A percentile compares a stretch with the other conserved stretches of the same genome.
These are phyloP conservation scores for Rhodocollybia butyracea DNA, from an alignment of 768 basidiomycete species.

Conservation along the genomic window DNA sequence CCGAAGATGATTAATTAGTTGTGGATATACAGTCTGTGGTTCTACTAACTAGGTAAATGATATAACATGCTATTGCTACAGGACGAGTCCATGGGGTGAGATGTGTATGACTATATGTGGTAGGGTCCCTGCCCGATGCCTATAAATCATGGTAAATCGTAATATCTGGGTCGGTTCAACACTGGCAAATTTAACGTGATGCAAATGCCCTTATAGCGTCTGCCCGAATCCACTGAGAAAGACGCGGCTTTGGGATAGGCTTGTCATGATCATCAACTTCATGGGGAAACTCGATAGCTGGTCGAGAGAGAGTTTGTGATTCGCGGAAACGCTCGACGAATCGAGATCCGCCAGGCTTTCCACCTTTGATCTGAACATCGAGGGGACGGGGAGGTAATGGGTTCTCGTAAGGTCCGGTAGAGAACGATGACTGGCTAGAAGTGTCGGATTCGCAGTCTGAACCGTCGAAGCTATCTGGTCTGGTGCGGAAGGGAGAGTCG, in stretches of 20 bases:
- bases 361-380: constrained; percentile 24
- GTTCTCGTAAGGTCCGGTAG: constrained; percentile 16
- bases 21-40: not conserved
- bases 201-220: constrained; percentile 20
- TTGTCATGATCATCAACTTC: constrained; percentile 44
- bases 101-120: constrained; percentile 1
- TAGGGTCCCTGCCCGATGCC: constrained; percentile 5
- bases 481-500: constrained; percentile 47
- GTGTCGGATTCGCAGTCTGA: too few relatives aligned
- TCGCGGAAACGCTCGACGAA: constrained; percentile 40
- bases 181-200: not conserved
- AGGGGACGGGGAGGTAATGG: constrained; percentile 29
- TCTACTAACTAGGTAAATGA: not conserved
- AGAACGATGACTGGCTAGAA: constrained; percentile 11
- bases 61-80: constrained; percentile 9
- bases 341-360: constrained; percentile 27
- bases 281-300: constrained; percentile 36
- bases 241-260: constrained; percentile 51
- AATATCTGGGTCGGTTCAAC: not conserved
- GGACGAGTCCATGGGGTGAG: not conserved
- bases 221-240: constrained; percentile 53
- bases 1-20: constrained; percentile 17
- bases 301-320: constrained; percentile 29
- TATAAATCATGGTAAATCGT: not conserved
- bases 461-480: constrained; percentile 13